Evolutionary conservation across 805 yeast species (phyloP).

Genomic region (Candida broadrunensis): DNA sequence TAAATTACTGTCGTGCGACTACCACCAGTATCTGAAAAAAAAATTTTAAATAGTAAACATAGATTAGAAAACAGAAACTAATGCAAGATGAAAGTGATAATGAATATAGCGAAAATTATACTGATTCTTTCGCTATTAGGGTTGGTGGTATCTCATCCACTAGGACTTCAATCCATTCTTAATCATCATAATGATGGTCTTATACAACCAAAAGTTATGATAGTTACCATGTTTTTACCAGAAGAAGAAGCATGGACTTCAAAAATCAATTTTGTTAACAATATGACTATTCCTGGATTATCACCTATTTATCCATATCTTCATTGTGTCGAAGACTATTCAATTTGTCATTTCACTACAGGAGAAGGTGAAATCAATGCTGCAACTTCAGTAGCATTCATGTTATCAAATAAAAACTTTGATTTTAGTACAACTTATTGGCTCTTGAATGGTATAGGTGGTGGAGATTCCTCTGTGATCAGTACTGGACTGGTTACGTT

Average conservation of each 20-base stretch:
- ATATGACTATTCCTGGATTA: conserved; percentile 61
- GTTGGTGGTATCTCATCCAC: neutral
- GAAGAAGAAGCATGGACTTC: conserved; percentile 55
- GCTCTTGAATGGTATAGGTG: conserved; percentile 53
- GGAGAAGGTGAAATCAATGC: conserved; percentile 73
- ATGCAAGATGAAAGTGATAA: too few relatives aligned
- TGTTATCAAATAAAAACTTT: conserved; percentile 55
- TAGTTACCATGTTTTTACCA: conserved; percentile 52
- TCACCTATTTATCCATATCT: conserved; percentile 59
- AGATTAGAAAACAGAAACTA: too few relatives aligned
- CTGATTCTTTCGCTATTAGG: neutral
- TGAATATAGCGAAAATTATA: too few relatives aligned
- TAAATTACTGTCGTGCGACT: too few relatives aligned
- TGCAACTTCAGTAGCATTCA: conserved; percentile 56
- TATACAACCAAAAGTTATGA: conserved; percentile 49
- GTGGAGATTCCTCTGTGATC: conserved; percentile 54
- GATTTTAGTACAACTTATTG: conserved; percentile 22
- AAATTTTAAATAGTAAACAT: too few relatives aligned
- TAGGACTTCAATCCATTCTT: neutral
- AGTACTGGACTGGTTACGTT: conserved; percentile 61
- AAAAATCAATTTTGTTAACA: conserved; percentile 46
- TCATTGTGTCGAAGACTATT: conserved; percentile 49
- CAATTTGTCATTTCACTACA: conserved; percentile 56
- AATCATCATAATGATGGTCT: neutral
- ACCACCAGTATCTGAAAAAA: too few relatives aligned